Percentiles rank a stretch among this genome's conserved stretches.
Conservation (phyloP, 768 basidiomycete genomes). For the Xerocomellus amylosporus region DNA sequence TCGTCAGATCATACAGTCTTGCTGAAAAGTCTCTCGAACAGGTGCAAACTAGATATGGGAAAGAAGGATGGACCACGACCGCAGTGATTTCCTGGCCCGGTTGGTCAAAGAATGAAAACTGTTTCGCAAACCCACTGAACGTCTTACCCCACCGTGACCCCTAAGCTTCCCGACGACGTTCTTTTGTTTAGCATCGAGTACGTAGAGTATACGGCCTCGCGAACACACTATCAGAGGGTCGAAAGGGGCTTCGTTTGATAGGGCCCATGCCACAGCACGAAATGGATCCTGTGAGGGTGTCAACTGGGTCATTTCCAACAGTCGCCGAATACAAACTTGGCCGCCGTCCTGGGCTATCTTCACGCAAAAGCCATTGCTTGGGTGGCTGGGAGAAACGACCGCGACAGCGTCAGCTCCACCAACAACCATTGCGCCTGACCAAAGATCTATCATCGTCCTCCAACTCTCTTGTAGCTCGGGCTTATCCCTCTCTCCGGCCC, state of each 20-base stretch:
- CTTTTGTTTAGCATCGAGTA: slow-evolving; percentile 46
- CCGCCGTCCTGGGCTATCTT: slow-evolving; percentile 32
- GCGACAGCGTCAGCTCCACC: slow-evolving; percentile 39
- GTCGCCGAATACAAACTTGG: slow-evolving; percentile 14
- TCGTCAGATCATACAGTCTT: slow-evolving; percentile 63
- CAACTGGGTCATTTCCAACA: neutral
- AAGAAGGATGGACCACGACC: slow-evolving; percentile 59
- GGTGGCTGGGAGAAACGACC: slow-evolving; percentile 34
- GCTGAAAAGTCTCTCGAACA: slow-evolving; percentile 71
- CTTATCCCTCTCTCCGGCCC: slow-evolving; percentile 33
- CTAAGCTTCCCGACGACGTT: slow-evolving; percentile 48
- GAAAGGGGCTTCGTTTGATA: slow-evolving; percentile 41
- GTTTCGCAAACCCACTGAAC: neutral
- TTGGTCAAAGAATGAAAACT: slow-evolving; percentile 4
- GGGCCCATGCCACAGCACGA: slow-evolving; percentile 55
- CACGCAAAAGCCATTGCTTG: slow-evolving; percentile 28
- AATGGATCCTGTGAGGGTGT: slow-evolving; percentile 23
- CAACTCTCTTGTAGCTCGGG: slow-evolving; percentile 39
- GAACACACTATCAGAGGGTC: slow-evolving; percentile 64
- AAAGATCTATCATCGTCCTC: slow-evolving; percentile 45
- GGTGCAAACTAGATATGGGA: slow-evolving; percentile 61
- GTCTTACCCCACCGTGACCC: slow-evolving; percentile 71
- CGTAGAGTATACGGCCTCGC: slow-evolving; percentile 50
- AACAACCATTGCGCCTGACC: slow-evolving; percentile 51
- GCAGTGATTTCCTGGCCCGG: slow-evolving; percentile 59